Evolutionary conservation across 805 yeast genomes (phyloP), one percentile per base, ranked within the genome.

Genomic region (Saturnispora mendoncae): DNA sequence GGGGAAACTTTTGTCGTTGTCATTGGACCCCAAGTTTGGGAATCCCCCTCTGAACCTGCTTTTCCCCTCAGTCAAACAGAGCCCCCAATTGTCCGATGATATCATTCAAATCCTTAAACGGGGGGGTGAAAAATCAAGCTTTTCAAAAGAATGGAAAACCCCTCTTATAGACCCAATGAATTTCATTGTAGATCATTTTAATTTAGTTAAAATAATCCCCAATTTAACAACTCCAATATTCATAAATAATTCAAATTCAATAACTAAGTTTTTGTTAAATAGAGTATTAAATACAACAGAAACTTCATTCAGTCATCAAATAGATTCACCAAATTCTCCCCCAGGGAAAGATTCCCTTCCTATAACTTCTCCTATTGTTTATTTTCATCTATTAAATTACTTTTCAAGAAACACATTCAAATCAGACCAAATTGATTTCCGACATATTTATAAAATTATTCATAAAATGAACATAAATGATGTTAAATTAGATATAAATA

Each of bases 261-360:
- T 47, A 3, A 39, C 33, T 24, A 32, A 28, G 10, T 44, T 47
- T 19, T 14, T 47, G 4, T 28, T 26, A 18, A 29, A 42, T 9
- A 33, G 50, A 26, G 27, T 47, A n/a, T 15, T 46, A 8, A 21
- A 29, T 21, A 34, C 44, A 9, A 26, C 40, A 6, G 39, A 42
- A 4, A 19, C 15, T 17, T 21, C 25, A 3, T 17, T 31, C 42
- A n/a, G 33, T 15, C 27, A 33, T 25, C 4, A 38, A 26, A 18
- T 36, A 18, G 28, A 18, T 13, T 14, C 18, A 12, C 4, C n/a
- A 29, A 18, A 30, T 36, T 7, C 18, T 15, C 18, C 10, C 12
- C 18, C 17, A 25, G 33, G 26, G 9, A 29, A 25, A 14, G 42
- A 39, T 17, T 13, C 10, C 2, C 27, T 39, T 10, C 42, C 42